Base-by-base conservation (phyloP, 2,329 filamentous ascomycete genomes). In the Talaromyces sp. region DNA sequence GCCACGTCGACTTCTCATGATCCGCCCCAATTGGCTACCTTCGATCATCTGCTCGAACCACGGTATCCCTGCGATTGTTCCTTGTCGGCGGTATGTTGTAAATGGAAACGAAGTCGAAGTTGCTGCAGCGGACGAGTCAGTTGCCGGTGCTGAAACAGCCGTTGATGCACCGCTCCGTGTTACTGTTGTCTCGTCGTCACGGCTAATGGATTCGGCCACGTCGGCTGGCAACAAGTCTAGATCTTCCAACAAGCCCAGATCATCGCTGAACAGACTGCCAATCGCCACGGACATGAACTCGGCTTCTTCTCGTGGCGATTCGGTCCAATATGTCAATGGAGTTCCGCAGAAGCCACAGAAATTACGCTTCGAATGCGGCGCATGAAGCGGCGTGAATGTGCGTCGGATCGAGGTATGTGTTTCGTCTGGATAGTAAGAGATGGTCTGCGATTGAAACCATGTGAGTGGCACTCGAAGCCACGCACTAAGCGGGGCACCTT, bases 301-400 rank as follows among this genome's bases (percentile, higher is more conserved):
- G 12, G 88, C 88, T 71, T 94, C 90, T 56, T 80, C 80, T 0
- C 75, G 77, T 0, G 89, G 88, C 26, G 84, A 75, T 73, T 96
- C 92, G 53, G 86, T 88, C 91, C 91, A 96, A 67, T 88, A 91
- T 0, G 88, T 88, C 58, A 97, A 79, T 12, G 90, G 89, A 0
- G 92, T 96, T 57, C 92, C 92, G 72, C 92, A 96, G 77, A 89
- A 95, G 26, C 92, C 92, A 75, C 92, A 97, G 75, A 97, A 97
- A 66, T 91, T 85, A 55, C 90, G 86, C 71, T 88, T 86, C 1
- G 84, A 80, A 67, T 83, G 77, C 56, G 81, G 80, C 57, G 83
- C 82, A 66, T 80, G 76, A 2, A 79, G 80, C 24, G 87, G 83
- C 10, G 84, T 85, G 73, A 90, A 92, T 54, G 83, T 81, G 46